Conservation (phyloP, 2,329 filamentous ascomycete species). For the Raffaelea arxii region DNA sequence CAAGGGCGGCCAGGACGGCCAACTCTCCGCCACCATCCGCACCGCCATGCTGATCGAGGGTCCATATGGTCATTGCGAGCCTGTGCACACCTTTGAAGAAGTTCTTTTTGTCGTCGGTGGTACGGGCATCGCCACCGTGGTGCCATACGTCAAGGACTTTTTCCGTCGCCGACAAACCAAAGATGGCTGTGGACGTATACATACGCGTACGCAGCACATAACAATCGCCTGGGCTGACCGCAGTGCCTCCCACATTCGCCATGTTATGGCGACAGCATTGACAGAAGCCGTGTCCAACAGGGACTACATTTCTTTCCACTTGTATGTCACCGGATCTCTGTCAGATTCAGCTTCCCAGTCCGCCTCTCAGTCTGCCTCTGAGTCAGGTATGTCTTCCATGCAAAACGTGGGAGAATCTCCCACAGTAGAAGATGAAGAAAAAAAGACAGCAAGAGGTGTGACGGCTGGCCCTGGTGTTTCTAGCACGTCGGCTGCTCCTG, state of each 20-base stretch:
- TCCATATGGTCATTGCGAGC: conserved; percentile 6
- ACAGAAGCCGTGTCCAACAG: background rate
- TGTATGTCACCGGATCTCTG: background rate
- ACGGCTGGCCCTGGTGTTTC: background rate
- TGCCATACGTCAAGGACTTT: conserved; percentile 6
- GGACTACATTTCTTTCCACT: background rate
- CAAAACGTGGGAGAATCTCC: background rate
- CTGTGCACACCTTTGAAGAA: conserved; percentile 3
- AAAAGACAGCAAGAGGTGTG: background rate
- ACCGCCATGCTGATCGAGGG: conserved; percentile 6
- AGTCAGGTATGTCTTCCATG: too few species aligned
- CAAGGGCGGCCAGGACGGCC: background rate
- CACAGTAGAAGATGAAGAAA: background rate
- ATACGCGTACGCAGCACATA: conserved; percentile 3
- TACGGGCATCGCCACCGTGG: conserved; percentile 3
- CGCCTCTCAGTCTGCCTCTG: too few species aligned
- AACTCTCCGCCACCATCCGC: background rate
- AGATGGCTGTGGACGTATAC: background rate
- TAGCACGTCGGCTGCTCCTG: background rate
- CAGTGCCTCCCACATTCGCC: conserved; percentile 1
- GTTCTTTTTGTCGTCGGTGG: conserved; percentile 6
- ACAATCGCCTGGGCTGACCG: conserved; percentile 7
- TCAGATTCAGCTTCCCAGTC: too few species aligned
- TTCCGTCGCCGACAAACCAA: background rate
- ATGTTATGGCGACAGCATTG: background rate